These are phyloP conservation scores for Ammopiptanthus mongolicus DNA, from an alignment of 306 rosid species.

Conservation along the genomic window DNA sequence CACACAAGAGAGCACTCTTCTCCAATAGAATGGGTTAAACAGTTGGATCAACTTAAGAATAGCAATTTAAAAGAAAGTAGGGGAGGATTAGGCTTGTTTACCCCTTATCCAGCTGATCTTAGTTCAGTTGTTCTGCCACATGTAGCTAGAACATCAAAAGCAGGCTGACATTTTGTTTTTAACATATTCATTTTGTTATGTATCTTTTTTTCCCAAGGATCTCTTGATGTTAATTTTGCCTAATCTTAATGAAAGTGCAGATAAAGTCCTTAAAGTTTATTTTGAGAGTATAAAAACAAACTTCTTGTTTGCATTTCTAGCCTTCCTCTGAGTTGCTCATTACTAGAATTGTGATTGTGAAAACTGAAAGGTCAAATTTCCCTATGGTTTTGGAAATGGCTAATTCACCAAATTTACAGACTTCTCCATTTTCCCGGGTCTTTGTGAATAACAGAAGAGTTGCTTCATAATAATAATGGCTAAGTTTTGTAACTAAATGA, in stretches of 20 bases:
- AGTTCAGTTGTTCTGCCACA: constrained; percentile 62
- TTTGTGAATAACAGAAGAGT: no score
- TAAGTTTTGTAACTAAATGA: not conserved
- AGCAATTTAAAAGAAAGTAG: constrained; percentile 67
- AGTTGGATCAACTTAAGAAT: constrained; percentile 59
- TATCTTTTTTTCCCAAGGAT: constrained; percentile 16
- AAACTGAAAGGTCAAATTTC: not conserved
- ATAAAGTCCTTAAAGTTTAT: not conserved
- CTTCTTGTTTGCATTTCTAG: not conserved
- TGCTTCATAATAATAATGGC: not conserved
- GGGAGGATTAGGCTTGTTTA: constrained; percentile 93
- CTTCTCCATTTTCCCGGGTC: no score
- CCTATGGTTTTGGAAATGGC: not conserved
- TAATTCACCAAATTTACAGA: not conserved
- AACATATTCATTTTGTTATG: constrained; percentile 16
- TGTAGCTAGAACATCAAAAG: constrained; percentile 80
- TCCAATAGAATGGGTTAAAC: constrained; percentile 92
- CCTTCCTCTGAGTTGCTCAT: not conserved
- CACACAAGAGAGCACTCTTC: constrained; percentile 99
- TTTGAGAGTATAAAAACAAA: not conserved
- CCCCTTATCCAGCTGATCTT: constrained; percentile 80
- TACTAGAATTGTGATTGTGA: not conserved
- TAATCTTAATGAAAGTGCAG: constrained; percentile 15
- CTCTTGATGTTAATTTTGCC: constrained; percentile 8
- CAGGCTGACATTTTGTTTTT: constrained; percentile 58